Percentiles rank a stretch among this genome's conserved stretches.
Evolutionary conservation across 331 rosid genomes (phyloP).

Genomic region (Malus hybrid): DNA sequence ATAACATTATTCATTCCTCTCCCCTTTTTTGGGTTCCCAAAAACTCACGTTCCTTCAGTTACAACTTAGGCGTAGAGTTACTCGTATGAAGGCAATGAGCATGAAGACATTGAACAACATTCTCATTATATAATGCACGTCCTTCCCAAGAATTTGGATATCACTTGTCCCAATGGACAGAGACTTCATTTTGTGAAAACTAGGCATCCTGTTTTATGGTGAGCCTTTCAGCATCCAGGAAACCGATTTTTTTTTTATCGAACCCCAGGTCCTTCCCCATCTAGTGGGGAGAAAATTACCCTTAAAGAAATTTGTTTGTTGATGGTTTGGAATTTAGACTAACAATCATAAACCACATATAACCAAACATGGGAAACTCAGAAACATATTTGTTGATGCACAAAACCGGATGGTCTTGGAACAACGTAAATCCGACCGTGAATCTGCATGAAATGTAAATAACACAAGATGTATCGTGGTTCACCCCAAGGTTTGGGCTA

Average conservation of each 20-base stretch:
- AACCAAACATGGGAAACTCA: neutral
- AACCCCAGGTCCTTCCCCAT: neutral
- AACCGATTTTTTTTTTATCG: neutral
- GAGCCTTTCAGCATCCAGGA: neutral
- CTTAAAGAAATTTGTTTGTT: neutral
- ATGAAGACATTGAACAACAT: neutral
- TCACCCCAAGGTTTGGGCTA: too few relatives aligned
- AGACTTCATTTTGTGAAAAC: neutral
- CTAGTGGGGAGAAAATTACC: neutral
- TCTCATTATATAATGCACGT: neutral
- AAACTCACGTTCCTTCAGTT: neutral
- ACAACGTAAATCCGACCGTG: too few relatives aligned
- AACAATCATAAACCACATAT: neutral
- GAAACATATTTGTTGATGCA: too few relatives aligned
- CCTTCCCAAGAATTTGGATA: neutral
- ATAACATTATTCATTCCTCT: neutral
- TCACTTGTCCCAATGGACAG: neutral
- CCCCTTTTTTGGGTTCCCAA: neutral
- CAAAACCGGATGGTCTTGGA: too few relatives aligned
- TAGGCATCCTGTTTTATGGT: neutral
- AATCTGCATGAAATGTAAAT: too few relatives aligned
- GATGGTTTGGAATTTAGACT: neutral
- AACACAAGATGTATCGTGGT: too few relatives aligned
- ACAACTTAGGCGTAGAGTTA: neutral
- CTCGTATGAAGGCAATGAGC: neutral